A percentile compares a stretch with the other conserved stretches of the same genome.
phyloP scores from a whole-genome alignment of 2,329 filamentous ascomycete species.

The Hymenoscyphus linearis region DNA sequence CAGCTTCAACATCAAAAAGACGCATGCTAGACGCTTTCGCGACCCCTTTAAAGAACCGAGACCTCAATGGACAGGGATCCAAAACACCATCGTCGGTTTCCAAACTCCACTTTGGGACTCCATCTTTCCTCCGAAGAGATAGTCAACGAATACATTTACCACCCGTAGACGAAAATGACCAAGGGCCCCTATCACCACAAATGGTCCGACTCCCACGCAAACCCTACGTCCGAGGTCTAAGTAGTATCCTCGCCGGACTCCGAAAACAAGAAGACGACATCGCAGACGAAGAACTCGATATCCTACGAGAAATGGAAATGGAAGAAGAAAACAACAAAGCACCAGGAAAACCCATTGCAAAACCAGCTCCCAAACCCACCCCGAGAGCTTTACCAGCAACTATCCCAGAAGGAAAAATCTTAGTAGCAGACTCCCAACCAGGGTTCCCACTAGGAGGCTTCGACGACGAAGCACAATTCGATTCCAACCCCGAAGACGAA shows the following conservation, averaged over 20 bases:
- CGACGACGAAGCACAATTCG: slow-evolving; percentile 56
- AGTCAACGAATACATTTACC: slow-evolving; percentile 40
- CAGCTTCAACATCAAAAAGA: slow-evolving; percentile 52
- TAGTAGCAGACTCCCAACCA: slow-evolving; percentile 40
- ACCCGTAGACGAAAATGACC: slow-evolving; percentile 50
- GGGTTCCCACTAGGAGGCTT: slow-evolving; percentile 52
- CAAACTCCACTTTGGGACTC: slow-evolving; percentile 60
- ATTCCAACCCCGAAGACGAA: slow-evolving; percentile 45
- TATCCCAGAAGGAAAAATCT: slow-evolving; percentile 32
- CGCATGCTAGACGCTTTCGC: slow-evolving; percentile 58
- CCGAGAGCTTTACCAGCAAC: slow-evolving; percentile 20
- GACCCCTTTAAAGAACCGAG: slow-evolving; percentile 54
- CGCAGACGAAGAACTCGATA: slow-evolving; percentile 69
- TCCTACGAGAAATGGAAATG: slow-evolving; percentile 67
- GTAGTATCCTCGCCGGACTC: slow-evolving; percentile 66
- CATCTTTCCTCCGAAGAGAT: slow-evolving; percentile 60
- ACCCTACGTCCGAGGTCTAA: slow-evolving; percentile 63
- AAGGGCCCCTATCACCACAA: slow-evolving; percentile 43
- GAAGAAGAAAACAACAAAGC: slow-evolving; percentile 56
- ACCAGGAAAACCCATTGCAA: not conserved
- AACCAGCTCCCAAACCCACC: not conserved
- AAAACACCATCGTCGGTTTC: slow-evolving; percentile 47
- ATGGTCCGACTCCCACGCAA: slow-evolving; percentile 49
- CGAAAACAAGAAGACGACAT: slow-evolving; percentile 64
- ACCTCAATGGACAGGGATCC: slow-evolving; percentile 34